Conservation (phyloP, 2,329 filamentous ascomycete species). For the Colletotrichum lentis region DNA sequence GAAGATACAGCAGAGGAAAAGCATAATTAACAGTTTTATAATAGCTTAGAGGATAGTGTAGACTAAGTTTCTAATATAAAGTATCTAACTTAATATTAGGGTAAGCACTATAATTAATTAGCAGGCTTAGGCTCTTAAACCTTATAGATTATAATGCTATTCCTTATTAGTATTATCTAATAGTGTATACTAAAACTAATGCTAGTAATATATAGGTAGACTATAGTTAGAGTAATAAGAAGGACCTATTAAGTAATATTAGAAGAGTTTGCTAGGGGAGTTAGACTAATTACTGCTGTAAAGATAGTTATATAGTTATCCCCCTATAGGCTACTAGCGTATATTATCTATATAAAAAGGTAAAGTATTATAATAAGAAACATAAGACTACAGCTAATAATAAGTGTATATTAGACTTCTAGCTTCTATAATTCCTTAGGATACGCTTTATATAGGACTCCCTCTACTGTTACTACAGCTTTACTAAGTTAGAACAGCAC, state of each 20-base stretch:
- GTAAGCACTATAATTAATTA: not conserved
- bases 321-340: not conserved
- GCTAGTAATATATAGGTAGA: constrained; percentile 11
- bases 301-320: constrained; percentile 9
- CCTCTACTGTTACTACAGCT: constrained; percentile 4
- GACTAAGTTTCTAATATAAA: constrained; percentile 7
- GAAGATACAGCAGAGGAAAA: not conserved
- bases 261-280: not conserved
- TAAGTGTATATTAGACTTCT: constrained; percentile 1
- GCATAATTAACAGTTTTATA: constrained; percentile 9
- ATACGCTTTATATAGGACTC: not conserved
- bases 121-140: not conserved
- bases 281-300: not conserved
- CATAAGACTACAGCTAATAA: constrained; percentile 2
- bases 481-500: not conserved
- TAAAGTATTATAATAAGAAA: not conserved
- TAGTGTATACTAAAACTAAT: constrained; percentile 3
- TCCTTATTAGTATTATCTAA: not conserved
- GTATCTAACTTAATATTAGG: not conserved
- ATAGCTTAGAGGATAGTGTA: constrained; percentile 5
- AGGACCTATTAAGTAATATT: not conserved
- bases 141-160: not conserved
- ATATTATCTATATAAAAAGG: not conserved
- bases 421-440: not conserved
- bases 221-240: not conserved